These are phyloP conservation scores for Musa balbisiana DNA, from an alignment of 202 grass and related monocot genomes.

Conservation along the genomic window DNA sequence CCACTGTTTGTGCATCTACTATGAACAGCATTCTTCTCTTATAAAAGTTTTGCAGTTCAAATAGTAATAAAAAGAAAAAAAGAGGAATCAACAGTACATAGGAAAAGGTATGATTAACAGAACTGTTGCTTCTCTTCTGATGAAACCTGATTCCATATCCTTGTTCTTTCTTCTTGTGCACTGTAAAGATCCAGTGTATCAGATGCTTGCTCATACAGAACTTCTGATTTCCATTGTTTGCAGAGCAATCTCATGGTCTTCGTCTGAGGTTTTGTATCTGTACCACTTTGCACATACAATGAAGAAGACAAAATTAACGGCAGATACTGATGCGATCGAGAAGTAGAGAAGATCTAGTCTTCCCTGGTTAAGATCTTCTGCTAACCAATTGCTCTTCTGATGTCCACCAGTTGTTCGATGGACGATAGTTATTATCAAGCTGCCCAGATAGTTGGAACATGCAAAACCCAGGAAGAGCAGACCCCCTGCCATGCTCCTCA, in stretches of 20 bases:
- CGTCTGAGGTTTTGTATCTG: slow-evolving; percentile 60
- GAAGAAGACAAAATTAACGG: slow-evolving; percentile 80
- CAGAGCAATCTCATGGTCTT: not conserved
- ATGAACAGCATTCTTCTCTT: no score
- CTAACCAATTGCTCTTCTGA: slow-evolving; percentile 46
- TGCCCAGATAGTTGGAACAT: slow-evolving; percentile 45
- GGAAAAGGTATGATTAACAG: no score
- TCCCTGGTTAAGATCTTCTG: slow-evolving; percentile 11
- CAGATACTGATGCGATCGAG: slow-evolving; percentile 62
- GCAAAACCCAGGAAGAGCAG: slow-evolving; percentile 48
- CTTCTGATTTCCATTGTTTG: not conserved
- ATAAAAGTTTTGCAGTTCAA: no score
- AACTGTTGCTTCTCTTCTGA: no score
- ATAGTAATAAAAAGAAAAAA: no score
- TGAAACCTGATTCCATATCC: no score
- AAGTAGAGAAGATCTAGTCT: slow-evolving; percentile 25
- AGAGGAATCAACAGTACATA: no score
- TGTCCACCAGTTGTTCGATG: slow-evolving; percentile 24
- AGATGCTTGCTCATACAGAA: not conserved
- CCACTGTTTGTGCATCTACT: no score
- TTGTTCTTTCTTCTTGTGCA: no score
- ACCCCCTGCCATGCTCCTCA: slow-evolving; percentile 81
- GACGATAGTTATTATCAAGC: slow-evolving; percentile 30
- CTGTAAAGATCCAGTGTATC: no score
- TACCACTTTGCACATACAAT: slow-evolving; percentile 82